Conservation (phyloP, 176 grass and related monocot genomes). For the Ensete ventricosum region DNA sequence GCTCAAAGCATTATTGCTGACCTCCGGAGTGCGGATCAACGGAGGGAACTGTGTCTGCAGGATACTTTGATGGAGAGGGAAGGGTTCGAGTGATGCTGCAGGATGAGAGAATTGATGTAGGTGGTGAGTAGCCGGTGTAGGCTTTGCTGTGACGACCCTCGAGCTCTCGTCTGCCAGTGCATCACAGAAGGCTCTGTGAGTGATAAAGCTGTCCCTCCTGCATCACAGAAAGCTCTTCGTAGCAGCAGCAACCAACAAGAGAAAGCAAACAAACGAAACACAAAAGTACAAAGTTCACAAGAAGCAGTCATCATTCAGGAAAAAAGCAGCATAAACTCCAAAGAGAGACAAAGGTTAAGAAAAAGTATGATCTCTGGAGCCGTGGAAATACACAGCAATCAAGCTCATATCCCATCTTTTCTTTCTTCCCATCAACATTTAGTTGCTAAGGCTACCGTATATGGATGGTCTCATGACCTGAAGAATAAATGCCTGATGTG, state of each 20-base stretch:
- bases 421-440: too few species aligned
- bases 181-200: constrained; percentile 4
- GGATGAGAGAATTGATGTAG: not conserved
- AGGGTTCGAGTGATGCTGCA: not conserved
- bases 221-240: not conserved
- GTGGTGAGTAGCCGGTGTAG: not conserved
- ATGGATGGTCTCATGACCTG: too few species aligned
- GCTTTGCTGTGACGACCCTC: not conserved
- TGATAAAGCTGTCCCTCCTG: constrained; percentile 7
- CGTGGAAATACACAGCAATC: too few species aligned
- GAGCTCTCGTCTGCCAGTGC: not conserved
- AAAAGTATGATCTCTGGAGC: not conserved
- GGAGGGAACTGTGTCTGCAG: not conserved
- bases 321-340: not conserved
- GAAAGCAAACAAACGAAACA: not conserved
- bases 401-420: too few species aligned
- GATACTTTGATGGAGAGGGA: not conserved
- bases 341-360: not conserved
- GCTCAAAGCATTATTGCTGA: not conserved
- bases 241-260: not conserved
- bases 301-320: not conserved
- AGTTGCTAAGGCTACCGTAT: too few species aligned
- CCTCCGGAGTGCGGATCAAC: not conserved
- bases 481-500: too few species aligned
- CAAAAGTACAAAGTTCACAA: not conserved